Evolutionary conservation across 2,329 filamentous ascomycete species (phyloP).

Genomic region (Epichloe aotearoae): DNA sequence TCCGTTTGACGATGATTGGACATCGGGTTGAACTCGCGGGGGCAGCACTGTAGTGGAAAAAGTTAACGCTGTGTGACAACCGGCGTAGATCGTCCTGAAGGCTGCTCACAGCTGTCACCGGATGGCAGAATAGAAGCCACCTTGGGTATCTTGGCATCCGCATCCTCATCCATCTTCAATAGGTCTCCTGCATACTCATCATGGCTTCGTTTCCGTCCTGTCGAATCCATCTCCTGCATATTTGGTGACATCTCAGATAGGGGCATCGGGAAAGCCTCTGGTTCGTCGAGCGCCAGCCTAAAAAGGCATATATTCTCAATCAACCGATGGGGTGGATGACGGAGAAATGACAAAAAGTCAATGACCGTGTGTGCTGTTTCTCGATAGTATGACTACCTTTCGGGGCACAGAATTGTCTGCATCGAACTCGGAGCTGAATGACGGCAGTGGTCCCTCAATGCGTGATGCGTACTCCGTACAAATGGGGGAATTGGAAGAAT

Average conservation of each 20-base stretch:
- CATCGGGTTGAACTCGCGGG: constrained; percentile 11
- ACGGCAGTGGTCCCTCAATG: not conserved
- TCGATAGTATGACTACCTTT: not conserved
- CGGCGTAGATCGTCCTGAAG: not conserved
- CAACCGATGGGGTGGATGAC: no score
- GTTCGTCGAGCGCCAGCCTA: not conserved
- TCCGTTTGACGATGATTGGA: constrained; percentile 15
- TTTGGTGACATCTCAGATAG: constrained; percentile 34
- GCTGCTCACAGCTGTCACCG: constrained; percentile 11
- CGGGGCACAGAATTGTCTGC: not conserved
- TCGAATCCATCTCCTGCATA: constrained; percentile 30
- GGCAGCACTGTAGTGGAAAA: constrained; percentile 10
- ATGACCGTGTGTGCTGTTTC: not conserved
- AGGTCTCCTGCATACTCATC: constrained; percentile 28
- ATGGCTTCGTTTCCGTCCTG: constrained; percentile 32
- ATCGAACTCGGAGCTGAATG: not conserved
- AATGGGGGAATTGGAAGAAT: not conserved
- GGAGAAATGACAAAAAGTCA: not conserved
- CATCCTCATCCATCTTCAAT: constrained; percentile 12
- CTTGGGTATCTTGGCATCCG: constrained; percentile 10
- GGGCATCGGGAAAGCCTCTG: constrained; percentile 25
- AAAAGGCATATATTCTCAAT: not conserved
- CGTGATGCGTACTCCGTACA: not conserved
- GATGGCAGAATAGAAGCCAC: constrained; percentile 9
- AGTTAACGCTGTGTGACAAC: constrained; percentile 7